A percentile compares a stretch with the other conserved stretches of the same genome.
Evolutionary conservation across 352 stramenopile genomes (phyloP).

Genomic region (Peronospora tabacina): DNA sequence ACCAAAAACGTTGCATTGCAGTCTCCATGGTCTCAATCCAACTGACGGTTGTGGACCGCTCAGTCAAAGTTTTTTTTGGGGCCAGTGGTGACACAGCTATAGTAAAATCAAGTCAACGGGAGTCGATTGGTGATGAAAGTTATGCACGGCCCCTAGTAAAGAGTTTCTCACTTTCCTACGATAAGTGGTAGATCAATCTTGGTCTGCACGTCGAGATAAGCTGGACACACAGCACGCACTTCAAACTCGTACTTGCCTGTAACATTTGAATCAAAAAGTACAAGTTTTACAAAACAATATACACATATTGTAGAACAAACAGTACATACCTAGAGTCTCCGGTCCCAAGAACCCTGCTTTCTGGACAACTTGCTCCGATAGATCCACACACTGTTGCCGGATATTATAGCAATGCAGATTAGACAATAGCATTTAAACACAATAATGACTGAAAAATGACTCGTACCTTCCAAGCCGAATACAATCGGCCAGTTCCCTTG

Average conservation of each 20-base stretch:
- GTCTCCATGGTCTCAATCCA: constrained; percentile 2
- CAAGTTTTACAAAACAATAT: background rate
- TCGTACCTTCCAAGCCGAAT: constrained; percentile 58
- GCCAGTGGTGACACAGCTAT: constrained; percentile 1
- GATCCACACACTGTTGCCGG: constrained; percentile 36
- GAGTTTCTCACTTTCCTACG: constrained; percentile 30
- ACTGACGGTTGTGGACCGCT: constrained; percentile 17
- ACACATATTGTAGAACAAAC: background rate
- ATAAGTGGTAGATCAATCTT: constrained; percentile 30
- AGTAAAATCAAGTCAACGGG: constrained; percentile 9
- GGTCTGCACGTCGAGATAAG: constrained; percentile 56
- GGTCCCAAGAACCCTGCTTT: constrained; percentile 62
- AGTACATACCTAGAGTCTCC: constrained; percentile 36
- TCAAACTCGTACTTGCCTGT: constrained; percentile 70
- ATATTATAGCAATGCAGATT: background rate
- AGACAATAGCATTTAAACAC: constrained; percentile 2
- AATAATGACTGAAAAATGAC: background rate
- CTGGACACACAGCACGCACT: constrained; percentile 52
- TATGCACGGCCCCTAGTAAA: constrained; percentile 2
- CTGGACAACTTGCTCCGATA: constrained; percentile 40
- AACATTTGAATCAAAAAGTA: background rate
- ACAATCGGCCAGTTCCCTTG: constrained; percentile 47
- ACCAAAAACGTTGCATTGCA: constrained; percentile 8
- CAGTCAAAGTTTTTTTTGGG: constrained; percentile 13
- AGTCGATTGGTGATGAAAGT: background rate